Evolutionary conservation across 2,329 filamentous ascomycete species (phyloP), one percentile per base, ranked within the genome.

Genomic region (Penicillium sp.): DNA sequence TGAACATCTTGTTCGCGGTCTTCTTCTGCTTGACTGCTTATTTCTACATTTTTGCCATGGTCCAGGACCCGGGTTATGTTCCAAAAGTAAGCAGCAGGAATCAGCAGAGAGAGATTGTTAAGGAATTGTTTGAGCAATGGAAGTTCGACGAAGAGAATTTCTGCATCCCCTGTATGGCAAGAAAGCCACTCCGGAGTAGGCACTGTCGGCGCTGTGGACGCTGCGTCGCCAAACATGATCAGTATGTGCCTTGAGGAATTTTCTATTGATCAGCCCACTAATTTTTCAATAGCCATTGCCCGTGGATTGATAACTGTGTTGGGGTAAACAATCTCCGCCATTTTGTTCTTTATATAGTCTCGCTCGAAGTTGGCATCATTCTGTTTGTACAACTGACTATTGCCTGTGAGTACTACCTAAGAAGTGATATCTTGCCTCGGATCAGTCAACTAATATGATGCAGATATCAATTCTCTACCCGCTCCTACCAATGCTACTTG

Each of bases 261-360:
- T 4, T 12, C 17, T 11, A 46, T 50, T 59, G 43, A 50, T n/a
- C 8, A 36, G 11, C 25, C 60, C 42, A 60, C 53, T 62, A 47
- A 55, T 22, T 1, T 14, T 30, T 12, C n/a, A 36, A 44, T 25
- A 95, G 91, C 69, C 94, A 99, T 71, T 99, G 94, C 69, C 94
- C 94, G 0, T 99, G 94, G 94, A 90, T 97, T 25, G 89, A 96
- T 76, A 97, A 97, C 74, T 99, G 94, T 67, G 85, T 99, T 40
- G 94, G 90, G 41, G 84, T 94, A 61, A 97, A 97, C 77, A 99
- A 97, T 72, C 89, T 97, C 69, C 87, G 94, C 14, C 92, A 97
- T 65, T 99, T 99, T 74, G 89, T 97, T 68, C 78, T 97, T 47
- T 99, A 97, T 71, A 83, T 99, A 17, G 77, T 95, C 40, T 86